Evolutionary conservation across 352 stramenopile species (phyloP).

Genomic region (Pythium coloratum): DNA sequence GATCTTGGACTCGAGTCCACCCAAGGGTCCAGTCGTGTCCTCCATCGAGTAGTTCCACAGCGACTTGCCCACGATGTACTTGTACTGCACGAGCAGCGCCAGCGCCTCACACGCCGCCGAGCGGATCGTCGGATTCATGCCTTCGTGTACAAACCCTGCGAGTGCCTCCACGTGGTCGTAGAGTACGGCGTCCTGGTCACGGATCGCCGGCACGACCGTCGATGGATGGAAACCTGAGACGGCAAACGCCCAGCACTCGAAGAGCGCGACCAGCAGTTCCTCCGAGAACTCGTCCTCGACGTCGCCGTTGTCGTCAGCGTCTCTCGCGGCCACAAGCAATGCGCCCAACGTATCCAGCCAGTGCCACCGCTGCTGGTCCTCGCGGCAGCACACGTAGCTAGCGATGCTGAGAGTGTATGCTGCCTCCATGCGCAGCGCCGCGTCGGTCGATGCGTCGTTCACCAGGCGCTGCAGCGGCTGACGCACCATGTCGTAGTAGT

Average conservation of each 20-base stretch:
- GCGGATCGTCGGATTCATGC: constrained; percentile 41
- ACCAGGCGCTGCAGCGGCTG: constrained; percentile 46
- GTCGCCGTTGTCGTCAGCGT: constrained; percentile 46
- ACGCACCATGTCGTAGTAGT: constrained; percentile 50
- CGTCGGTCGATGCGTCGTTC: constrained; percentile 39
- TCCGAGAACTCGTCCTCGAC: constrained; percentile 48
- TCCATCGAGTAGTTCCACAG: constrained; percentile 56
- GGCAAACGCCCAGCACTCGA: constrained; percentile 70
- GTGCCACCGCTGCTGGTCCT: constrained; percentile 65
- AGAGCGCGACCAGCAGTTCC: constrained; percentile 47
- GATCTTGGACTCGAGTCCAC: constrained; percentile 53
- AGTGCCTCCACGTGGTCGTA: constrained; percentile 54
- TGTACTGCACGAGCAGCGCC: constrained; percentile 63
- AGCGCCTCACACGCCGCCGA: constrained; percentile 54
- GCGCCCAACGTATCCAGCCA: constrained; percentile 50
- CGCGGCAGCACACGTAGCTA: constrained; percentile 55
- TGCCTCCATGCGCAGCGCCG: constrained; percentile 44
- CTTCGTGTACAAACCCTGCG: constrained; percentile 50
- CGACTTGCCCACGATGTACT: constrained; percentile 41
- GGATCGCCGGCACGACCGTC: constrained; percentile 48
- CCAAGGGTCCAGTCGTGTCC: constrained; percentile 37
- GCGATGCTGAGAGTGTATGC: constrained; percentile 60
- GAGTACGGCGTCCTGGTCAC: constrained; percentile 46
- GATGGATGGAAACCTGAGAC: constrained; percentile 47
- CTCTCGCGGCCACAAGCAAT: constrained; percentile 43